Base-by-base conservation (phyloP, 148 eudicot genomes). In the Rhododendron vialii region DNA sequence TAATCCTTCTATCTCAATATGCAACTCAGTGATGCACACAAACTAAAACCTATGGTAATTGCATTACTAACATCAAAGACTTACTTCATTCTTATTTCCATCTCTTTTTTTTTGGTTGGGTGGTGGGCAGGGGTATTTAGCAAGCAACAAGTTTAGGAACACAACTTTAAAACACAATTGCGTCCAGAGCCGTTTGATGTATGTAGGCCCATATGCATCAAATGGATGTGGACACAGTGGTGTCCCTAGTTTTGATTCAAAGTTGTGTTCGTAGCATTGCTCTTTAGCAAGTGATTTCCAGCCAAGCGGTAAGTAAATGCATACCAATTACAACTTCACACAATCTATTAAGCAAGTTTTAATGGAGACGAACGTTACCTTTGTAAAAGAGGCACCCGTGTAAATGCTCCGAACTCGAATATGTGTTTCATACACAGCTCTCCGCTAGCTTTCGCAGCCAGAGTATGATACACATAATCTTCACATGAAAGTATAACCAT, bases 401-500 rank as follows among this genome's bases (percentile, higher is more conserved):
- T 93, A 91, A 95, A 94, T 84, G 96, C 98, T 86, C 98, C 99
- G 88, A 97, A 97, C 24, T 98, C 90, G 86, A 97, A 97, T 85
- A 97, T 93, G 88, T 95, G 87, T 86, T 93, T 95, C 73, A 97
- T 90, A 89, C 99, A 97, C 65, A 94, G 90, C 92, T 97, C 99
- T 85, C 99, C 99, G 89, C 99, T 97, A 47, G 93, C 94, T 93
- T 95, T 97, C 63, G 99, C 98, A 41, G 96, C 99, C 50, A 95
- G 82, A 38, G 99, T 97, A 87, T 97, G 98, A 91, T 97, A 95
- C 22, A 93, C 92, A 85, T 97, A 97, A 86, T 96, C 99, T 96
- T 65, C 88, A 84, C 30, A 38, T n/a, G 77, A 67, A 83, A 65
- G 26, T 63, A 28, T 17, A 67, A 28, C 36, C 7, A 26, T 83